Evolutionary conservation across 768 basidiomycete genomes (phyloP).

Genomic region (Paxillus ammoniavirescens): DNA sequence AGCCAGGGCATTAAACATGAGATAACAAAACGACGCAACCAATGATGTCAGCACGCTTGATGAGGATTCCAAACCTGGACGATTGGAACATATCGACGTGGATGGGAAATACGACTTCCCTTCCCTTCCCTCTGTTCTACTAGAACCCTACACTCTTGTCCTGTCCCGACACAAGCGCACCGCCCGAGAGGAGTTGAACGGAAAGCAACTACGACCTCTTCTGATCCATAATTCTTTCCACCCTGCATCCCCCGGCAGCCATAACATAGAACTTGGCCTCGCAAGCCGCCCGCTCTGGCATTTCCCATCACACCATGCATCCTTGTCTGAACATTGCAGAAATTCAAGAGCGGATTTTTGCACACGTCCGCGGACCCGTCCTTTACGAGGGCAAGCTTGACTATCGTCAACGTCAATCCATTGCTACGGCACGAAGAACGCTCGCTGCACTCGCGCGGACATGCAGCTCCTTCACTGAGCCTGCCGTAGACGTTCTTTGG

Average conservation of each 20-base stretch:
- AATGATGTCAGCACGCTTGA: not conserved
- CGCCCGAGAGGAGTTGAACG: not conserved
- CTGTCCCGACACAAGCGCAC: not conserved
- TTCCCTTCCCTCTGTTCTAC: not conserved
- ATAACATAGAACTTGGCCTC: not conserved
- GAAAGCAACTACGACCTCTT: not conserved
- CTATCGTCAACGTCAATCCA: not conserved
- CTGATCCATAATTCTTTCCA: not conserved
- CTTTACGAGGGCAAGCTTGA: not conserved
- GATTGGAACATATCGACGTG: not conserved
- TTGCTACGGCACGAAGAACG: not conserved
- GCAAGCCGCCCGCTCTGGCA: not conserved
- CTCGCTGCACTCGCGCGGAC: slow-evolving; percentile 12
- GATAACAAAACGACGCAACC: not conserved
- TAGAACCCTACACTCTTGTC: not conserved
- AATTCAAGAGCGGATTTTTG: not conserved
- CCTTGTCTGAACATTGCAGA: not conserved
- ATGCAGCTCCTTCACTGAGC: slow-evolving; percentile 13
- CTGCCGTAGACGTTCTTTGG: slow-evolving; percentile 15
- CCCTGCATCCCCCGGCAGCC: not conserved
- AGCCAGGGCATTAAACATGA: not conserved
- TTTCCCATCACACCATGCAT: not conserved
- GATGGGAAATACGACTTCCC: not conserved
- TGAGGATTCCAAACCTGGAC: not conserved
- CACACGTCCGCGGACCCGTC: not conserved